Conservation (phyloP, 441 rosid species). For the Pelargonium fulgidum region DNA sequence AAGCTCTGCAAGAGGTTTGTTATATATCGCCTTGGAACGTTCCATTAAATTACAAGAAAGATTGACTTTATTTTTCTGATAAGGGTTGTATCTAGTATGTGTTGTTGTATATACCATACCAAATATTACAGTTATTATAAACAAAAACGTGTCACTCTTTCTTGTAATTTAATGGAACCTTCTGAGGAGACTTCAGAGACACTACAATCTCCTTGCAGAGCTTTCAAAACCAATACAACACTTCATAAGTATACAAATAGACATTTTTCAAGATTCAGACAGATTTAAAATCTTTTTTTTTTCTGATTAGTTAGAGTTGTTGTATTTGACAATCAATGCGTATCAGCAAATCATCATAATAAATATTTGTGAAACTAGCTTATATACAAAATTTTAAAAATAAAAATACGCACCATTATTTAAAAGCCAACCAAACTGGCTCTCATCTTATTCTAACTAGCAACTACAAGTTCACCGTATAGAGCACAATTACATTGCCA, state of each 20-base stretch:
- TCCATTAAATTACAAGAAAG: not conserved
- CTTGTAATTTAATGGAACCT: not conserved
- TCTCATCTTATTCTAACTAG: too few species aligned
- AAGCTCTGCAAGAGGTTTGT: not conserved
- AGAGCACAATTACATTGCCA: conserved; percentile 11
- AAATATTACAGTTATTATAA: not conserved
- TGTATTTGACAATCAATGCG: not conserved
- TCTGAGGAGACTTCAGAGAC: not conserved
- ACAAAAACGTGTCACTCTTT: not conserved
- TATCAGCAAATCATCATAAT: not conserved
- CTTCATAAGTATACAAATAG: not conserved
- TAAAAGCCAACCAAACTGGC: too few species aligned
- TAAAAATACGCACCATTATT: too few species aligned
- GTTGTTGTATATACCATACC: too few species aligned
- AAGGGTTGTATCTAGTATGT: too few species aligned
- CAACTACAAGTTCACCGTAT: not conserved
- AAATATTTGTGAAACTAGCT: too few species aligned
- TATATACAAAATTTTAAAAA: too few species aligned
- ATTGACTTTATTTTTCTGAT: too few species aligned
- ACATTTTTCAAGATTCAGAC: not conserved
- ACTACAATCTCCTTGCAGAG: too few species aligned
- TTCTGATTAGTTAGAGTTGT: not conserved
- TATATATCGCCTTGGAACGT: not conserved
- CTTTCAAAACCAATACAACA: too few species aligned
- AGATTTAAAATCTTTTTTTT: not conserved